Percentiles rank a stretch among this genome's conserved stretches.
These are phyloP conservation scores for Umbelopsis ramanniana DNA, from an alignment of 192 early-diverging fungal genomes.

Conservation along the genomic window DNA sequence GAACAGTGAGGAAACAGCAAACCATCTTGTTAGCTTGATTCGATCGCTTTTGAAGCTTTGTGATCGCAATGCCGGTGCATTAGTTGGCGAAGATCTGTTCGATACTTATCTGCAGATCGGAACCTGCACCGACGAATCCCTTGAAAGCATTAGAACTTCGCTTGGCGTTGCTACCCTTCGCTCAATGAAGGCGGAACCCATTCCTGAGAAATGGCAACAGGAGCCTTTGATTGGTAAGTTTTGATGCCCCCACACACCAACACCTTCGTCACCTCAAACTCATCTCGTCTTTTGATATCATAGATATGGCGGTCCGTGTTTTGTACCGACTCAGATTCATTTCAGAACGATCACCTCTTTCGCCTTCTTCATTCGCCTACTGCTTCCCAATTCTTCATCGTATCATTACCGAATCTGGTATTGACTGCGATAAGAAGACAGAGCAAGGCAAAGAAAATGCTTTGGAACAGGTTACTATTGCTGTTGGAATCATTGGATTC, in stretches of 20 bases:
- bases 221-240: constrained; percentile 45
- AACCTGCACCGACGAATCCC: constrained; percentile 43
- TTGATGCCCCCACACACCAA: constrained; percentile 37
- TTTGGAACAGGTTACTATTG: constrained; percentile 70
- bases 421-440: constrained; percentile 50
- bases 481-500: constrained; percentile 65
- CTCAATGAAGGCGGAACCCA: constrained; percentile 43
- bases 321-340: constrained; percentile 69
- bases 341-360: constrained; percentile 58
- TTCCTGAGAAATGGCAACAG: constrained; percentile 53
- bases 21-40: constrained; percentile 62
- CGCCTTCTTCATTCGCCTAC: constrained; percentile 67
- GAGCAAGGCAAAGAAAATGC: constrained; percentile 49
- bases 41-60: constrained; percentile 57
- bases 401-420: constrained; percentile 65
- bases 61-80: constrained; percentile 50
- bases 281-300: constrained; percentile 12
- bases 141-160: constrained; percentile 45
- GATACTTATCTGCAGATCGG: constrained; percentile 61
- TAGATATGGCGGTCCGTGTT: constrained; percentile 59
- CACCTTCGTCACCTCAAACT: constrained; percentile 26
- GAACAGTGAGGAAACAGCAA: constrained; percentile 55
- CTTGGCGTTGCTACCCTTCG: constrained; percentile 58
- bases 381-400: constrained; percentile 68
- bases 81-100: constrained; percentile 61